Evolutionary conservation across 2,329 filamentous ascomycete species (phyloP), one percentile per base, ranked within the genome.

Genomic region (Teratosphaeria zuluensis): DNA sequence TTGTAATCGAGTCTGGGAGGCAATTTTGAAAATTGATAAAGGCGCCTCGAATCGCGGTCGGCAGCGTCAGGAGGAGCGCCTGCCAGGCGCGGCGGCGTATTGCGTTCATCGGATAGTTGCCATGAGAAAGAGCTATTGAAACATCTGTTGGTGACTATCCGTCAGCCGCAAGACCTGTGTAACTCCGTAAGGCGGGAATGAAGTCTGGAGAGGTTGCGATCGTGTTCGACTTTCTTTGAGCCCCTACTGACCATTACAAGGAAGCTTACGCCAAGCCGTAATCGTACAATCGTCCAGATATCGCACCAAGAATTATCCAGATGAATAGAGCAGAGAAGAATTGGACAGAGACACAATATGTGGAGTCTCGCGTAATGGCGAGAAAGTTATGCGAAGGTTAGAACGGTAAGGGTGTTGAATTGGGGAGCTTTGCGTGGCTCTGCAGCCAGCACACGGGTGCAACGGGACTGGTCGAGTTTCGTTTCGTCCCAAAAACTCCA

Each of bases 11-110:
- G 54, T 79, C 73, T 54, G 73, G 70, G 32, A 96, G 80, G 75
- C 92, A 99, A 75, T 96, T 95, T n/a, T 87, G 80, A 74, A 95
- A 94, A 59, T 84, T 78, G 61, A 96, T 76, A 66, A 85, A 83
- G 52, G 85, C 90, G 54, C 88, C 89, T 48, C 76, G 72, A 30
- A 75, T 77, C 8, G 82, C 78, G 65, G 57, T 79, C 62, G 55
- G 19, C 16, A 31, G 19, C 19, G 54, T 24, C 19, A 55, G 53
- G 56, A 58, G 56, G 51, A 62, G 57, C 60, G 62, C 61, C 60
- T 48, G 58, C 56, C 33, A 51, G 60, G 62, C 62, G 60, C 57
- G 35, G 61, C 61, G 42, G 42, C 42, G 42, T 48, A 21, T 16
- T 19, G 42, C 42, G 42, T 48, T 48, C 42, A 48, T 48, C 42